Conservation (phyloP, 345 rosid species). For the Murraya paniculata region DNA sequence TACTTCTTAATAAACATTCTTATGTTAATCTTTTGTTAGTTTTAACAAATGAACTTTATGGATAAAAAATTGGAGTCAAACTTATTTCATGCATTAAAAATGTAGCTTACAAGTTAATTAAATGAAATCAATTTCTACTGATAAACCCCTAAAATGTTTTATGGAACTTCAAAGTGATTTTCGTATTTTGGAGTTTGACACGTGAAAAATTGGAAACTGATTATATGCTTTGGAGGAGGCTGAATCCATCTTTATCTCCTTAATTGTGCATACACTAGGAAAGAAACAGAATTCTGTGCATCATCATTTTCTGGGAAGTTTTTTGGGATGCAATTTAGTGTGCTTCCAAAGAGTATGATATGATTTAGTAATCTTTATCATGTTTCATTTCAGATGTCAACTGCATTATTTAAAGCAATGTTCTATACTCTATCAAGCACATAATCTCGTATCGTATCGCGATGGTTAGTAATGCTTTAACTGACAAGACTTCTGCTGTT, state of each 20-base stretch:
- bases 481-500: constrained; percentile 16
- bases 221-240: not conserved
- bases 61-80: not conserved
- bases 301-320: not conserved
- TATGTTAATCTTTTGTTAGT: not conserved
- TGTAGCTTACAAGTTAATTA: no score
- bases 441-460: not conserved
- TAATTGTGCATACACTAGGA: not conserved
- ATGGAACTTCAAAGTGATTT: not conserved
- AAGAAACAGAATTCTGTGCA: not conserved
- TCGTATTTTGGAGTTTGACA: not conserved
- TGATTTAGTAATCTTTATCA: constrained; percentile 2
- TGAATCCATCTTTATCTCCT: not conserved
- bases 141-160: not conserved
- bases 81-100: not conserved
- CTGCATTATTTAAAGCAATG: not conserved
- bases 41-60: not conserved
- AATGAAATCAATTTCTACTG: not conserved
- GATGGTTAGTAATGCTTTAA: not conserved
- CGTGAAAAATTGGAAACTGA: not conserved
- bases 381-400: not conserved
- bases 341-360: not conserved
- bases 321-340: not conserved
- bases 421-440: constrained; percentile 10
- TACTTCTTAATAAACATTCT: not conserved